These are phyloP conservation scores for Penicillium malachiteum DNA, from an alignment of 495 filamentous ascomycete genomes.

Conservation along the genomic window DNA sequence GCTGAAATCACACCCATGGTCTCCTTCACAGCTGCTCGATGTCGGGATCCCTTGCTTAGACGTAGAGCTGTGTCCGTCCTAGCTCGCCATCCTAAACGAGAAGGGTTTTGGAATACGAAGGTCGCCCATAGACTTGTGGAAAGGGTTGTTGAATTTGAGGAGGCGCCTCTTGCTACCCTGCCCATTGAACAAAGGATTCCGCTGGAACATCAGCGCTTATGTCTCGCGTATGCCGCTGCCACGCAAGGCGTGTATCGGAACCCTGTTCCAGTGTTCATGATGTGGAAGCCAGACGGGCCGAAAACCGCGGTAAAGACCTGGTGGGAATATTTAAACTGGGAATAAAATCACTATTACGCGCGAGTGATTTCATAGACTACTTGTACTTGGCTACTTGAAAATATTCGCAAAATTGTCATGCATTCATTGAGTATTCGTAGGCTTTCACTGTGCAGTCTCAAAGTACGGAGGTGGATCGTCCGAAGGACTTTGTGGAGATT, in stretches of 20 bases:
- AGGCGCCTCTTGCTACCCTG: slow-evolving; percentile 7
- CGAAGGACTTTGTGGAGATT: neutral
- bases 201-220: slow-evolving; percentile 1
- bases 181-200: slow-evolving; percentile 15
- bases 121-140: neutral
- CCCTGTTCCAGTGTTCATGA: slow-evolving; percentile 1
- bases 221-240: neutral
- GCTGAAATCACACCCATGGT: slow-evolving; percentile 16
- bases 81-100: slow-evolving; percentile 3
- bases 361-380: neutral
- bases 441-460: neutral
- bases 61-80: slow-evolving; percentile 16
- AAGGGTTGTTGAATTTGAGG: slow-evolving; percentile 20
- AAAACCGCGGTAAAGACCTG: neutral
- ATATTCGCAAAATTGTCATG: neutral
- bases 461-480: neutral
- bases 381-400: neutral
- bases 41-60: slow-evolving; percentile 21
- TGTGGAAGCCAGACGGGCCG: slow-evolving; percentile 6
- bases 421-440: neutral
- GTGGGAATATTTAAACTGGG: slow-evolving; percentile 2
- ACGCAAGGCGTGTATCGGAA: neutral
- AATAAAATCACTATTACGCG: neutral
- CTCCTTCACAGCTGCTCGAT: slow-evolving; percentile 17
- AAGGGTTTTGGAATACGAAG: slow-evolving; percentile 19